Conservation (phyloP, 1,284 basidiomycete species). For the Singerocomus inundabilis region DNA sequence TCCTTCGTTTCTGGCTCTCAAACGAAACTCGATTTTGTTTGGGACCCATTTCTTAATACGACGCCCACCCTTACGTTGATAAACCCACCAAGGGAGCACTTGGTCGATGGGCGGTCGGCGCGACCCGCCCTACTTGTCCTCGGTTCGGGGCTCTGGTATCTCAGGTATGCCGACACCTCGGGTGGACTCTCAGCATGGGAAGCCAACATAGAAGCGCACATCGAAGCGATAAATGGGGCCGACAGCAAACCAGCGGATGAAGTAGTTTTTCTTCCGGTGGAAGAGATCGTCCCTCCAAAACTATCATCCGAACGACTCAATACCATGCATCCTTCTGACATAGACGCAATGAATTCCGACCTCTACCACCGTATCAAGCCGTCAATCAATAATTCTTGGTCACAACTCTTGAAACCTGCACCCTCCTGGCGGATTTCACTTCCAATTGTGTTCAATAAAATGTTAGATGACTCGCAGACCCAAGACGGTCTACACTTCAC, state of each 20-base stretch:
- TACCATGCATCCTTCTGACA: conserved; percentile 72
- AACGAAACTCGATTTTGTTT: conserved; percentile 65
- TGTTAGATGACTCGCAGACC: conserved; percentile 72
- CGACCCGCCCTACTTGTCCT: conserved; percentile 70
- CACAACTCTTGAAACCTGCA: conserved; percentile 25
- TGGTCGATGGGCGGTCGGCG: conserved; percentile 6
- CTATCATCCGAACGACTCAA: conserved; percentile 60
- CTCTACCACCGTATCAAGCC: conserved; percentile 66
- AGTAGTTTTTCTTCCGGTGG: conserved; percentile 77
- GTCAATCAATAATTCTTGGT: conserved; percentile 33
- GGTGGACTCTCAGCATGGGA: conserved; percentile 80
- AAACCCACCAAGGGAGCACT: conserved; percentile 18
- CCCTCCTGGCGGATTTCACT: conserved; percentile 50
- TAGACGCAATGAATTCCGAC: conserved; percentile 88
- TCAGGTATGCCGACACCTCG: conserved; percentile 66
- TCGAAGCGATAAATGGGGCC: conserved; percentile 47
- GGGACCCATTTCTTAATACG: conserved; percentile 81
- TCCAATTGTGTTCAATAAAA: conserved; percentile 75
- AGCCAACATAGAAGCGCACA: conserved; percentile 61
- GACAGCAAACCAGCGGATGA: conserved; percentile 56
- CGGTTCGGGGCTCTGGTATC: conserved; percentile 86
- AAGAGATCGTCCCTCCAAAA: conserved; percentile 58
- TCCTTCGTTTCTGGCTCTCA: conserved; percentile 43
- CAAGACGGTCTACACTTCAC: conserved; percentile 84
- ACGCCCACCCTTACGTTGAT: conserved; percentile 48